These are phyloP conservation scores for Erigeron philadelphicus DNA, from an alignment of 140 eudicot species.

Conservation along the genomic window DNA sequence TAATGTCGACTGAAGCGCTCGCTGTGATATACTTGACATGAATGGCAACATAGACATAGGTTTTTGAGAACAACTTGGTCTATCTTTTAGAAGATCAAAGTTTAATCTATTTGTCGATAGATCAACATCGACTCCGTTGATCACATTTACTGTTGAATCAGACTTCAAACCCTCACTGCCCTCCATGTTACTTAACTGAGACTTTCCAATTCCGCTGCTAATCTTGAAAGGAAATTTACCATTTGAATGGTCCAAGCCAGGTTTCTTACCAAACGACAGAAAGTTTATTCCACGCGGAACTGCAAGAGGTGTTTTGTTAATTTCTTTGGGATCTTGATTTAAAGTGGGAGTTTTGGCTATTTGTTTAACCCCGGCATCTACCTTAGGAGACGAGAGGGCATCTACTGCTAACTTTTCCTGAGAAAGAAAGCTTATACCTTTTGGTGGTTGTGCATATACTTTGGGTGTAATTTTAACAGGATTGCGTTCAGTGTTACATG, in stretches of 20 bases:
- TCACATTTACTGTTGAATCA: constrained; percentile 16
- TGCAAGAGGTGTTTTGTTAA: constrained; percentile 23
- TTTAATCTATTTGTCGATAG: not conserved
- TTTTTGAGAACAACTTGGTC: constrained; percentile 30
- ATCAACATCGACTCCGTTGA: too few relatives aligned
- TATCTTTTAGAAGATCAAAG: constrained; percentile 5
- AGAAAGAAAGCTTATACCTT: constrained; percentile 44
- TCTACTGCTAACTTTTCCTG: constrained; percentile 23
- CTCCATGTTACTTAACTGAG: constrained; percentile 19
- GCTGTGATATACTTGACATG: constrained; percentile 41
- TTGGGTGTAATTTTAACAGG: constrained; percentile 20
- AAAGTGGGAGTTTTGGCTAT: constrained; percentile 17
- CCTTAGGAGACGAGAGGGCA: constrained; percentile 24
- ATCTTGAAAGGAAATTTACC: constrained; percentile 19
- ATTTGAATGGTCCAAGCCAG: constrained; percentile 12
- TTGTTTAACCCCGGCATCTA: constrained; percentile 26
- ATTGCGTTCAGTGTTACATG: constrained; percentile 23
- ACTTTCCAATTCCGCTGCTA: constrained; percentile 16
- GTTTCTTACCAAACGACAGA: constrained; percentile 52
- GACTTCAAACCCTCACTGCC: constrained; percentile 15
- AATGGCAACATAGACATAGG: constrained; percentile 38
- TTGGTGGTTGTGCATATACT: constrained; percentile 40
- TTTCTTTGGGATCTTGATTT: constrained; percentile 24
- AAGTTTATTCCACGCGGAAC: constrained; percentile 64
- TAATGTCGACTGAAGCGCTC: constrained; percentile 48